Base-by-base conservation (phyloP, 2,329 filamentous ascomycete species). In the Fusarium illudens region DNA sequence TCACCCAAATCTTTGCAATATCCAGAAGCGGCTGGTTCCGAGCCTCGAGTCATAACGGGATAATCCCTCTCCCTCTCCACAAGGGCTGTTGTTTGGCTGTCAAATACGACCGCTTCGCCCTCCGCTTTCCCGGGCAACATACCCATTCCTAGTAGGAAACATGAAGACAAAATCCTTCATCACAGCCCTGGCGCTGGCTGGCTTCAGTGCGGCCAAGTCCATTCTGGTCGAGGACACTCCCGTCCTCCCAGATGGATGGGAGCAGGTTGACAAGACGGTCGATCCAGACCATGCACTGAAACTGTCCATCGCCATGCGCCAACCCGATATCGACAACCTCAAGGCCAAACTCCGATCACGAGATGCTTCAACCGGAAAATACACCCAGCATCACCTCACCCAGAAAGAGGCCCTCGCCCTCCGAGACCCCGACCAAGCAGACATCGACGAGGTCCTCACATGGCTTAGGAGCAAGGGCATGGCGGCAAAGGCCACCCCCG, bases 401-500 rank as follows among this genome's bases (percentile, higher is more conserved):
- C 65, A 71, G 8, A 73, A 76, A 5, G 77, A 85, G 30, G 74
- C 81, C 4, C 68, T 72, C 0, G 61, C 70, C 6, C 79, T 82
- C 51, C 78, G 81, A 37, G 65, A 72, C 9, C 79, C 83, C 0
- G 72, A 75, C 9, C 56, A 72, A 2, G 62, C 74, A 3, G 76
- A 80, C 7, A 75, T 81, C 9, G 59, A 77, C 10, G 64, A 71
- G 1, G 81, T 86, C 4, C 60, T 79, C 6, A 58, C 64, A 8
- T 86, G 84, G 84, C 75, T 86, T 3, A 71, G 70, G 27, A 71
- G 76, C 3, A 77, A 77, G 37, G 79, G 78, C 6, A 75, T 85
- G 22, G 64, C 65, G 22, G 67, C 62, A 6, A 70, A 78, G 19
- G 67, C 75, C 9, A 73, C 72, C 1, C 64, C 71, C 1, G 75